phyloP scores from a whole-genome alignment of 2,329 filamentous ascomycete genomes.

The Mariannaea sp. region DNA sequence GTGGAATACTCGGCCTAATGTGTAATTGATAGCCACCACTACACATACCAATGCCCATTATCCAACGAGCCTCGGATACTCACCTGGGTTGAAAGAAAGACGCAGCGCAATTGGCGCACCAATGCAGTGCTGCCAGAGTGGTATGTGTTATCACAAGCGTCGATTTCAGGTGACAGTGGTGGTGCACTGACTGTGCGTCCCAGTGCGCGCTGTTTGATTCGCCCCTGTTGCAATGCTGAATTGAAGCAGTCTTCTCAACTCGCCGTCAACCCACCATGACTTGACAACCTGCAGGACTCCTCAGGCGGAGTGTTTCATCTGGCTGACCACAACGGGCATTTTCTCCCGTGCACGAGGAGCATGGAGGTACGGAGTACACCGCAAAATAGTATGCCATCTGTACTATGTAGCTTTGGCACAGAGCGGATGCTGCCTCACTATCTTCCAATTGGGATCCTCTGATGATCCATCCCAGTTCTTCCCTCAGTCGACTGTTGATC shows the following conservation, averaged over 20 bases:
- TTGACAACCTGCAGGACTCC: constrained; percentile 23
- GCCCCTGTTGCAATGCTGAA: neutral
- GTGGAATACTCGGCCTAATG: constrained; percentile 17
- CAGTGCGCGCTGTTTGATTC: no score
- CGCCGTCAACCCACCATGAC: constrained; percentile 16
- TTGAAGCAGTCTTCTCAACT: neutral
- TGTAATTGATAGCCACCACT: no score
- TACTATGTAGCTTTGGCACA: no score
- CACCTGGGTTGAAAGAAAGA: neutral
- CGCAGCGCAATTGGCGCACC: neutral
- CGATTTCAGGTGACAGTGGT: constrained; percentile 20
- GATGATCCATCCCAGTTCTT: neutral
- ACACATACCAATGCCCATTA: no score
- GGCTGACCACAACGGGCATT: neutral
- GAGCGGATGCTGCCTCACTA: neutral
- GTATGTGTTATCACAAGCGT: constrained; percentile 9
- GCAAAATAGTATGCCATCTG: no score
- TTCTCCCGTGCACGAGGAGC: neutral
- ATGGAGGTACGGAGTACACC: neutral
- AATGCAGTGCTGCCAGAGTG: no score
- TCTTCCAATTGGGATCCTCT: neutral
- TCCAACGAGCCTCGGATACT: neutral
- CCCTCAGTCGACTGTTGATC: neutral
- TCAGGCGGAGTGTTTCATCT: constrained; percentile 29
- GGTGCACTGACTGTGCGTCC: neutral